Evolutionary conservation across 1,284 basidiomycete genomes (phyloP), one percentile per base, ranked within the genome.

Genomic region (Heliocybe sulcata): DNA sequence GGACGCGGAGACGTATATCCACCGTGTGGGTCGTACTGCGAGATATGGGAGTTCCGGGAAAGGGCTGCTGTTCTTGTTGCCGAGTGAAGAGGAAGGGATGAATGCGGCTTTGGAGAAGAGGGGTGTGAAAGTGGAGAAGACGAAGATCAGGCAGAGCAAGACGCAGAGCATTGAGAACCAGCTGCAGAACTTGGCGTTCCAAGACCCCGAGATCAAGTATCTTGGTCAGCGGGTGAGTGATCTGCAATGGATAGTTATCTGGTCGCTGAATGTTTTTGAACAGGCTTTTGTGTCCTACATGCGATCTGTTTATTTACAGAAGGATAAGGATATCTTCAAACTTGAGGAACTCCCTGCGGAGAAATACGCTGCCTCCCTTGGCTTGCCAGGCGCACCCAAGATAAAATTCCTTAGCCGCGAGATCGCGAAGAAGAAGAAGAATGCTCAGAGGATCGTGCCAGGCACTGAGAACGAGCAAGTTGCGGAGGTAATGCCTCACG

Each of bases 1-100:
- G 71, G 95, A 98, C 65, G 92, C 89, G n/a, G 95, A 97, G 58
- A 98, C 94, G 11, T 99, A 99, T 69, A 94, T 99, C 50, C 96
- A 99, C 69, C 86, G 96, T 23, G 96, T 99, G 1, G 96, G 96
- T 1, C 79, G 96, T 53, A 99, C 96, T 9, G 97, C 96, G 35
- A 79, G 96, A 50, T 98, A 98, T 67, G 87, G 95, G 64, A 88
- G 87, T 59, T 87, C 89, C 38, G 97, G 97, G 1, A 94, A 94
- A 67, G 88, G 85, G 0, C 70, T 99, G 53, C 71, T 97, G 58
- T 77, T 99, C 54, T 71, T 98, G 12, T 72, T 88, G 60, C 95
- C 96, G 1, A 94, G 87, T 65, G 96, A 99, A 69, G 93, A 98
- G 71, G 83, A 90, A 63, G 95, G 94, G 0, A 92, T 98, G 86